Conservation (phyloP, 1,284 basidiomycete genomes). For the Gomphus bonarii region DNA sequence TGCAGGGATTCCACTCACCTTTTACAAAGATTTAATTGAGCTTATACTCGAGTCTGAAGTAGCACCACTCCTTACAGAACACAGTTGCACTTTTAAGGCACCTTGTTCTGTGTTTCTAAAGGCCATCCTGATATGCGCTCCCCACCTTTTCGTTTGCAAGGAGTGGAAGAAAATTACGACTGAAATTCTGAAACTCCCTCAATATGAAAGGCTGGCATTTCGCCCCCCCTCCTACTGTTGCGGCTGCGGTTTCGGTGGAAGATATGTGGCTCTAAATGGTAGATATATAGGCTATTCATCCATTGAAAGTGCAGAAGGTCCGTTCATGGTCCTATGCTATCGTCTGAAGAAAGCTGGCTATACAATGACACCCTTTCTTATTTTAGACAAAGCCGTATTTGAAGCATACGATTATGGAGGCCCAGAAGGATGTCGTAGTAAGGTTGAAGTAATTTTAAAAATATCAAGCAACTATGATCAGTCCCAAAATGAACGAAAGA, state of each 20-base stretch:
- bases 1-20: background rate
- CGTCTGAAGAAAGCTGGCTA: background rate
- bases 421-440: background rate
- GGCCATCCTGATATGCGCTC: background rate
- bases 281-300: background rate
- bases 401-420: background rate
- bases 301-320: background rate
- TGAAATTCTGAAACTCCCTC: background rate
- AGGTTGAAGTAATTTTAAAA: background rate
- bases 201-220: background rate
- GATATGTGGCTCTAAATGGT: background rate
- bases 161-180: background rate
- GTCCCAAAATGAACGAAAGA: background rate
- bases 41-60: background rate
- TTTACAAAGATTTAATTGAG: background rate
- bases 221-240: no score
- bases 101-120: background rate
- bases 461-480: background rate
- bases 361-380: background rate
- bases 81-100: background rate
- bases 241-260: background rate
- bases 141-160: background rate
- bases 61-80: background rate
- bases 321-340: background rate
- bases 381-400: background rate